phyloP scores from a whole-genome alignment of 2,329 filamentous ascomycete species.

The Penicillium sp. region DNA sequence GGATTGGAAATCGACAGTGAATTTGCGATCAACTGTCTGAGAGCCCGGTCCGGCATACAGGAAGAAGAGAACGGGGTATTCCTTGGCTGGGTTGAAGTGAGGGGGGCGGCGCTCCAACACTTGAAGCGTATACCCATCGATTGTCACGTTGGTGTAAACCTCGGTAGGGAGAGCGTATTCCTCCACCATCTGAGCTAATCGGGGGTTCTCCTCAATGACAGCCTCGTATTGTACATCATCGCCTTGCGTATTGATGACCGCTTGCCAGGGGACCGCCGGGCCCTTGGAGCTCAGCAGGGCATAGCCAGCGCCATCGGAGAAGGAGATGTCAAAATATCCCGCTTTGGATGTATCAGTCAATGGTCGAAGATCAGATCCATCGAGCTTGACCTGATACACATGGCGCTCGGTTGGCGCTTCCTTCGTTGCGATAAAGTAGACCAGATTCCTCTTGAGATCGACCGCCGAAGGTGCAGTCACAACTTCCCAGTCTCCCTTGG shows the following conservation, averaged over 20 bases:
- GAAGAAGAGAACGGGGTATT: constrained; percentile 91
- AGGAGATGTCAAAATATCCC: constrained; percentile 78
- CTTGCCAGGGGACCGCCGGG: constrained; percentile 85
- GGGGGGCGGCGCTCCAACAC: constrained; percentile 83
- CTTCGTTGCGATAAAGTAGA: constrained; percentile 87
- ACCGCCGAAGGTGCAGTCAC: constrained; percentile 78
- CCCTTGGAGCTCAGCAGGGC: constrained; percentile 80
- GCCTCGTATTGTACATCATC: constrained; percentile 64
- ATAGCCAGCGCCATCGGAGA: constrained; percentile 78
- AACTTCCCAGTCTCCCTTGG: constrained; percentile 88
- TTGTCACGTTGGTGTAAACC: constrained; percentile 77
- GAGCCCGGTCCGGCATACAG: constrained; percentile 95
- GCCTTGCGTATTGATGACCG: constrained; percentile 78
- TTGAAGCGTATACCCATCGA: constrained; percentile 71
- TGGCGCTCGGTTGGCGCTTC: constrained; percentile 87
- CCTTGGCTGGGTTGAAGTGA: constrained; percentile 77
- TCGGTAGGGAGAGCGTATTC: constrained; percentile 78
- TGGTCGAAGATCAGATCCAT: constrained; percentile 69
- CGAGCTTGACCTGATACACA: constrained; percentile 82
- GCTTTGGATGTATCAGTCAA: constrained; percentile 71
- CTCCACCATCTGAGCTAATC: constrained; percentile 65
- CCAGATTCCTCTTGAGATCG: constrained; percentile 77
- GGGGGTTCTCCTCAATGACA: constrained; percentile 73
- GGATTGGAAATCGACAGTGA: constrained; percentile 82
- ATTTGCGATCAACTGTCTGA: constrained; percentile 77